Evolutionary conservation across 805 yeast genomes (phyloP).

Genomic region (Candida tibetensis): DNA sequence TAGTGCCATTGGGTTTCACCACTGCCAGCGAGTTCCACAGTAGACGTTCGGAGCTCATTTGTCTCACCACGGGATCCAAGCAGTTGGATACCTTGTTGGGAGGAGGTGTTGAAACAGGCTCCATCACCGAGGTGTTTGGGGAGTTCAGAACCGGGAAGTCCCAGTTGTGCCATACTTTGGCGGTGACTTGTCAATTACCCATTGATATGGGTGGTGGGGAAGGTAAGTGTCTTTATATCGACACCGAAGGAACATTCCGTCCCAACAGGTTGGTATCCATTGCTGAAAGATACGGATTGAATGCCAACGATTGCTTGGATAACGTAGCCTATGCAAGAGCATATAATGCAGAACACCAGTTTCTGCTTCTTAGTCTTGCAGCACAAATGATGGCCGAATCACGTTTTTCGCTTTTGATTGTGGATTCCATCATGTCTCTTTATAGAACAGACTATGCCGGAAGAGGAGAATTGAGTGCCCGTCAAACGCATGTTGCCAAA

Average conservation of each 20-base stretch:
- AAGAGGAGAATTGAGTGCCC: slow-evolving; percentile 90
- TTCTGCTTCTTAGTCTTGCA: slow-evolving; percentile 80
- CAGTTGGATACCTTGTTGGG: slow-evolving; percentile 89
- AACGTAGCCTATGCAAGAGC: slow-evolving; percentile 98
- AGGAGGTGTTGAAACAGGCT: slow-evolving; percentile 97
- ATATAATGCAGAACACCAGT: slow-evolving; percentile 94
- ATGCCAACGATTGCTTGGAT: slow-evolving; percentile 91
- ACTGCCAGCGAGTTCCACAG: slow-evolving; percentile 94
- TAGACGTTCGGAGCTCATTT: slow-evolving; percentile 84
- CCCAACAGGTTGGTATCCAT: slow-evolving; percentile 87
- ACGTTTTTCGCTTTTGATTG: slow-evolving; percentile 82
- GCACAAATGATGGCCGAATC: slow-evolving; percentile 96
- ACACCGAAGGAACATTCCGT: slow-evolving; percentile 95
- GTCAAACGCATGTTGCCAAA: slow-evolving; percentile 92
- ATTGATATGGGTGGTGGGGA: slow-evolving; percentile 98
- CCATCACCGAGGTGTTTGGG: slow-evolving; percentile 94
- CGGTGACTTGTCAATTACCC: slow-evolving; percentile 95
- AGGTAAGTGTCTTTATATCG: slow-evolving; percentile 93
- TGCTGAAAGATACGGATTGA: slow-evolving; percentile 86
- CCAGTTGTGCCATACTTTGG: slow-evolving; percentile 93
- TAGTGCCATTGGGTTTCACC: slow-evolving; percentile 95
- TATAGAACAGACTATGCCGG: slow-evolving; percentile 95
- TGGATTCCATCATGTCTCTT: slow-evolving; percentile 96
- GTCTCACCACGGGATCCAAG: slow-evolving; percentile 93
- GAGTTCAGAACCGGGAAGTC: slow-evolving; percentile 98